These are phyloP conservation scores for Oryza coarctata DNA, from an alignment of 176 grass and related monocot species.

Conservation along the genomic window DNA sequence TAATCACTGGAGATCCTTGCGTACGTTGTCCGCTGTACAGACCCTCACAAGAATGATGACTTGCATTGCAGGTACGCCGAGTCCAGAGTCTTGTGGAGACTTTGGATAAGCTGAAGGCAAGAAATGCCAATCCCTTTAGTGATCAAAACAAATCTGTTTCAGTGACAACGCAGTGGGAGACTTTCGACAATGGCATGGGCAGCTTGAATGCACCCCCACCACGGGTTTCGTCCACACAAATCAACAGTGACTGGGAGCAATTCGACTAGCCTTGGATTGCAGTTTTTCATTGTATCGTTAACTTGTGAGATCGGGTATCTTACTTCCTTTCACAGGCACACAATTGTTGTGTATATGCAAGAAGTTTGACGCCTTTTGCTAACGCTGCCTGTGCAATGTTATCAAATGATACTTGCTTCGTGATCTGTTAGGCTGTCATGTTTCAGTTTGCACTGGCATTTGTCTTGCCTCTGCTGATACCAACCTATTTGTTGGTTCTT, in stretches of 20 bases:
- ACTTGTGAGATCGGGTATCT: conserved; percentile 14
- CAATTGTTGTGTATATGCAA: conserved; percentile 42
- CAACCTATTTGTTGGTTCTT: background rate
- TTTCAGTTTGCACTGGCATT: background rate
- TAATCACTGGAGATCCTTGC: background rate
- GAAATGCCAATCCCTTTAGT: conserved; percentile 59
- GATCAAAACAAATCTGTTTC: conserved; percentile 49
- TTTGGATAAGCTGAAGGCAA: conserved; percentile 65
- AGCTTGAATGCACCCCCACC: conserved; percentile 63
- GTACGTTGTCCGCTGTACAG: background rate
- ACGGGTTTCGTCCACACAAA: conserved; percentile 43
- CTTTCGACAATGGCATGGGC: conserved; percentile 61
- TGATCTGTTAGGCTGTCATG: background rate
- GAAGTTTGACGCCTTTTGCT: conserved; percentile 27
- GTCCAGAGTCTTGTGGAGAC: conserved; percentile 63
- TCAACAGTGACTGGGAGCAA: conserved; percentile 59
- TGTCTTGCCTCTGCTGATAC: background rate
- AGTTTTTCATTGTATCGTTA: conserved; percentile 27
- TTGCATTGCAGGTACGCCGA: conserved; percentile 51
- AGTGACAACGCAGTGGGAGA: conserved; percentile 69
- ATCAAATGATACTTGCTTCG: background rate
- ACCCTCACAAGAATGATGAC: background rate
- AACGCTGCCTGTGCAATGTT: conserved; percentile 32
- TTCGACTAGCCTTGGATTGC: conserved; percentile 45
- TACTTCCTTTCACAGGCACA: conserved; percentile 6